Percentiles rank a stretch among this genome's conserved stretches.
Evolutionary conservation across 176 grass and related monocot genomes (phyloP).

Genomic region (Urochloa ruziziensis): DNA sequence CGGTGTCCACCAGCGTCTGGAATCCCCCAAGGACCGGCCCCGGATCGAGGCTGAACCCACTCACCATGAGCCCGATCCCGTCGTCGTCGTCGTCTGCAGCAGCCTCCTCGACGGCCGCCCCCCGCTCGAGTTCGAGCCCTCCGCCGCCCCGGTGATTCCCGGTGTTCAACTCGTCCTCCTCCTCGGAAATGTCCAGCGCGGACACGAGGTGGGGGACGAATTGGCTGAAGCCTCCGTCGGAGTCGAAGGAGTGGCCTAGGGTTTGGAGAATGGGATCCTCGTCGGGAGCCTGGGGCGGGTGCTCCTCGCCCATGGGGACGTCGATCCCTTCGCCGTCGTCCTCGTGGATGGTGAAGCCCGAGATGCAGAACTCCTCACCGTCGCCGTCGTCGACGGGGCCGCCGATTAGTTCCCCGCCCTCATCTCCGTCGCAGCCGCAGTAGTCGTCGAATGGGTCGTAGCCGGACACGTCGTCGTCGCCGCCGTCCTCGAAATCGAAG

Average conservation of each 20-base stretch:
- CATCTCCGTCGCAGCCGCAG: not conserved
- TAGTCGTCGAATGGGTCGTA: not conserved
- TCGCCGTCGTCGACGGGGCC: constrained; percentile 8
- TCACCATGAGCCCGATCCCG: constrained; percentile 18
- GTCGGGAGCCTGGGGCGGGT: not conserved
- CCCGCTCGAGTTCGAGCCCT: not conserved
- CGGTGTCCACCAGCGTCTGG: constrained; percentile 1
- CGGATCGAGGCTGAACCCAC: constrained; percentile 12
- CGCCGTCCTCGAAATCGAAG: not conserved
- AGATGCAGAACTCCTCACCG: constrained; percentile 6
- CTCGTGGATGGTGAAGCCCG: not conserved
- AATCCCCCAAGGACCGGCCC: not conserved
- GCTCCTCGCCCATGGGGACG: not conserved
- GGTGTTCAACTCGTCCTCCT: constrained; percentile 2
- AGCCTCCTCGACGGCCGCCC: not conserved
- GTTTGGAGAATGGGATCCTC: constrained; percentile 24
- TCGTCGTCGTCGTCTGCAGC: not conserved
- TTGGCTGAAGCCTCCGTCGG: constrained; percentile 11
- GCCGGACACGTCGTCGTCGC: not conserved
- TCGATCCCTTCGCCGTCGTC: not conserved
- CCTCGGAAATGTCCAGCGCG: not conserved
- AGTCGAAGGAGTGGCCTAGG: constrained; percentile 19
- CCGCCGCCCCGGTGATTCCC: not conserved
- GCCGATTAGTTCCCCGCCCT: not conserved
- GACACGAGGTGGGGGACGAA: constrained; percentile 25